These are phyloP conservation scores for Cystofilobasidium macerans DNA, from an alignment of 768 basidiomycete genomes.

Conservation along the genomic window DNA sequence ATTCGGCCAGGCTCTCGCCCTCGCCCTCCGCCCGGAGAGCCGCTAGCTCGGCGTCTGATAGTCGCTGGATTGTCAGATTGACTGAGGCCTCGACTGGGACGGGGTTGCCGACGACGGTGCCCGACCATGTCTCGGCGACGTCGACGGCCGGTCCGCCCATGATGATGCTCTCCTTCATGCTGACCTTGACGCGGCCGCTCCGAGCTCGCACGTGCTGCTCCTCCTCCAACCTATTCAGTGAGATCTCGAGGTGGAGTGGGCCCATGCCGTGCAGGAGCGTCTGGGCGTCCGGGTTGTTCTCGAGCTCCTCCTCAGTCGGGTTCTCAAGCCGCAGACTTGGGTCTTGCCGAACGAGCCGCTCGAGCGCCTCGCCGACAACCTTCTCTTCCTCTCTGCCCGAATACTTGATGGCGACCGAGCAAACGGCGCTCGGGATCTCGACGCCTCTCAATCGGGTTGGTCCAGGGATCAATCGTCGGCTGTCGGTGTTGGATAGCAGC, in stretches of 20 bases:
- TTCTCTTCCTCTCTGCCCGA: conserved; percentile 66
- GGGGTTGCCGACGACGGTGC: conserved; percentile 53
- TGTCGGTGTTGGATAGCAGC: conserved; percentile 48
- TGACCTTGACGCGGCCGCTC: conserved; percentile 17
- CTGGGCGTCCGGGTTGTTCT: conserved; percentile 58
- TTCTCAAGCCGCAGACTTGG: conserved; percentile 60
- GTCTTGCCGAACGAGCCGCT: conserved; percentile 66
- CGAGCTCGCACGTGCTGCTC: conserved; percentile 43
- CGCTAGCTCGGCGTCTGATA: conserved; percentile 14
- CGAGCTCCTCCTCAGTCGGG: conserved; percentile 39
- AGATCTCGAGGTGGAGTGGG: conserved; percentile 75
- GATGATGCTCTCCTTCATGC: conserved; percentile 16
- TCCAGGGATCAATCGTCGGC: conserved; percentile 9
- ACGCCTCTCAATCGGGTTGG: conserved; percentile 43
- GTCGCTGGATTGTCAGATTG: conserved; percentile 43
- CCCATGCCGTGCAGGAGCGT: conserved; percentile 73
- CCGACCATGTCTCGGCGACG: conserved; percentile 46
- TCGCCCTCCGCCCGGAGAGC: conserved; percentile 7
- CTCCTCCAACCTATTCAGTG: conserved; percentile 64
- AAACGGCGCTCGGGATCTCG: conserved; percentile 58
- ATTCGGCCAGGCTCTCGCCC: conserved; percentile 36
- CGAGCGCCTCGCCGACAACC: conserved; percentile 64
- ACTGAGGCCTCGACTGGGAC: conserved; percentile 43
- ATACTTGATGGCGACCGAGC: conserved; percentile 71
- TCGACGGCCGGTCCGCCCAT: conserved; percentile 30